Evolutionary conservation across 805 yeast species (phyloP), one percentile per base, ranked within the genome.

Genomic region (Wickerhamiella sergipiensis): DNA sequence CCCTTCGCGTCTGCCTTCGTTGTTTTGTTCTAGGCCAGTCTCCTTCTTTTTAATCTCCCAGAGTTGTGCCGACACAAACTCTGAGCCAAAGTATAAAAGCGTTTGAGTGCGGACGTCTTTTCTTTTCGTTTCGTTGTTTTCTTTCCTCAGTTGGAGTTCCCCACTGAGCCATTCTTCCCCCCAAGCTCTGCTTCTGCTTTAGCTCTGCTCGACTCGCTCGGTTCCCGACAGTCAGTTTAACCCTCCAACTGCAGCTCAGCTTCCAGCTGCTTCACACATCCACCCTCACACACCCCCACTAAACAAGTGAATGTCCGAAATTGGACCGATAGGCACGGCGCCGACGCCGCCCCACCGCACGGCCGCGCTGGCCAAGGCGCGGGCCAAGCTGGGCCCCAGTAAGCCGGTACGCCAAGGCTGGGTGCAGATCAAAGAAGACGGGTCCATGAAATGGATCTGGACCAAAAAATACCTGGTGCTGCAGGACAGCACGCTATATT

Each of bases 371-470:
- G 24, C 24, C 19, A 40, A 40, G n/a, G 43, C 43, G n/a, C 52
- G 24, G 23, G 49, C 17, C 31, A 21, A 31, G 12, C 47, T 33
- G 39, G 49, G 42, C 21, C 23, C 43, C 15, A 12, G 46, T 65
- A 71, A 48, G 55, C 59, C 59, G 31, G 31, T 61, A 15, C 61
- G 77, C 52, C 74, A 78, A 52, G 96, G 97, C 0, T 89, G 95
- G 95, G 89, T 87, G 21, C 84, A 85, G 50, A 80, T 87, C 53
- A 89, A 86, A 65, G 97, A 90, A 59, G 97, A 90, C 59, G 96
- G 97, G 47, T 53, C 61, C 31, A 70, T 90, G 55, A 77, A 86
- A 56, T 88, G 89, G 64, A 72, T 95, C 58, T 90, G 98, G 98
- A 88, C 89, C 52, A 88, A 88, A 62, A 77, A 92, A 59, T 90